phyloP scores from a whole-genome alignment of 176 grass and related monocot genomes.

The Musa beccarii region DNA sequence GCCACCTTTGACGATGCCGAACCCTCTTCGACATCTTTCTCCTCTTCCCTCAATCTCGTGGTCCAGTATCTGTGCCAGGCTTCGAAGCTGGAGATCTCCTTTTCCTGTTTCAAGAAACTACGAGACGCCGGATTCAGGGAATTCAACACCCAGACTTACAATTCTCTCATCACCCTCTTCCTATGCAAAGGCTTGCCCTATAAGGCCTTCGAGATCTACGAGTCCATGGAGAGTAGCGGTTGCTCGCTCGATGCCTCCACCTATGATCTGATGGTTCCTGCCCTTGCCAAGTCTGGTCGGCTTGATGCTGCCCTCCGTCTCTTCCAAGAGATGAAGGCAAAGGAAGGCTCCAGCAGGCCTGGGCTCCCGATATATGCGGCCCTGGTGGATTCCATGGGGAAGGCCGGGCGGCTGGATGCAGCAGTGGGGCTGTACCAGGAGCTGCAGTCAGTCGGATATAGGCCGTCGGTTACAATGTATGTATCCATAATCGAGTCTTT shows the following conservation, averaged over 20 bases:
- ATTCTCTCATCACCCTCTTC: slow-evolving; percentile 78
- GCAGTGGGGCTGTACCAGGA: slow-evolving; percentile 80
- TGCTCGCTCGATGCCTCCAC: slow-evolving; percentile 47
- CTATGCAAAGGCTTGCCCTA: slow-evolving; percentile 67
- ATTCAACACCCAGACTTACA: slow-evolving; percentile 51
- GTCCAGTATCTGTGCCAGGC: slow-evolving; percentile 42
- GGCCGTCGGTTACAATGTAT: slow-evolving; percentile 38
- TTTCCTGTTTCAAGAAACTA: slow-evolving; percentile 85
- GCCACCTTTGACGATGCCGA: neutral
- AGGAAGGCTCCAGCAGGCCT: slow-evolving; percentile 21
- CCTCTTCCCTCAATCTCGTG: slow-evolving; percentile 47
- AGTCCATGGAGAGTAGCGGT: slow-evolving; percentile 46
- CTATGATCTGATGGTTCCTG: slow-evolving; percentile 75
- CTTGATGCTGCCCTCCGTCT: slow-evolving; percentile 69
- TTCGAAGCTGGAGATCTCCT: slow-evolving; percentile 57
- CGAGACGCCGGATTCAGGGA: slow-evolving; percentile 39
- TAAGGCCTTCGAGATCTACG: slow-evolving; percentile 87
- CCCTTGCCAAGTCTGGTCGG: slow-evolving; percentile 61
- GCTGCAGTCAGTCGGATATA: slow-evolving; percentile 55
- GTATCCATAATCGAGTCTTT: slow-evolving; percentile 61
- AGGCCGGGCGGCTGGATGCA: slow-evolving; percentile 73
- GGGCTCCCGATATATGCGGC: slow-evolving; percentile 41
- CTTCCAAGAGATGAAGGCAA: slow-evolving; percentile 75
- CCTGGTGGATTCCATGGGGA: slow-evolving; percentile 71
- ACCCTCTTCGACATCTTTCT: slow-evolving; percentile 21